Conservation (phyloP, 1,139 yeast genomes). For the Geotrichum carabidarum region DNA sequence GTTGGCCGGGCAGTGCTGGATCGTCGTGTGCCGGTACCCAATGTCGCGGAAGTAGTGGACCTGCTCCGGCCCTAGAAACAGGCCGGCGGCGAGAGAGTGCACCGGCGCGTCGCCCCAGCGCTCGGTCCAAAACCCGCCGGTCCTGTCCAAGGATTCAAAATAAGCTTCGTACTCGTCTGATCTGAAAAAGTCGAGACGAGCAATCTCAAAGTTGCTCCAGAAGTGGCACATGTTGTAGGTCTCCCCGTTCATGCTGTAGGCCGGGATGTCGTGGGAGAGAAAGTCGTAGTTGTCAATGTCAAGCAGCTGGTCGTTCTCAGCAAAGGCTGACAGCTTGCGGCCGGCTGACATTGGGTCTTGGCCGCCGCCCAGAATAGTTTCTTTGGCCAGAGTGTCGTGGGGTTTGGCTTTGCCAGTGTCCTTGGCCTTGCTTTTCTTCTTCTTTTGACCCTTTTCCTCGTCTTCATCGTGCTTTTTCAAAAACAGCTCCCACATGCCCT, state of each 20-base stretch:
- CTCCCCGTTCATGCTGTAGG: constrained; percentile 50
- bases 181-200: constrained; percentile 66
- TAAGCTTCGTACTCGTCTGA: constrained; percentile 59
- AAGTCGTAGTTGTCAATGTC: constrained; percentile 20
- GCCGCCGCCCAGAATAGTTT: constrained; percentile 20
- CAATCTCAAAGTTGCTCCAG: constrained; percentile 93
- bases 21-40: constrained; percentile 74
- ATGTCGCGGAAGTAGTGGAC: constrained; percentile 87
- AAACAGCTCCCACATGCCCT: constrained; percentile 42
- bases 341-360: constrained; percentile 14
- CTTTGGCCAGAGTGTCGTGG: constrained; percentile 23
- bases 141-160: constrained; percentile 58
- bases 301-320: constrained; percentile 15
- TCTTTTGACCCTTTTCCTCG: constrained; percentile 20
- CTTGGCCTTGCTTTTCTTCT: constrained; percentile 28
- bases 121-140: constrained; percentile 80
- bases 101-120: constrained; percentile 97
- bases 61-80: constrained; percentile 60
- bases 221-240: constrained; percentile 80
- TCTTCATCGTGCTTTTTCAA: constrained; percentile 25
- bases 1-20: constrained; percentile 81
- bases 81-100: constrained; percentile 76
- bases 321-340: constrained; percentile 6
- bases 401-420: constrained; percentile 25
- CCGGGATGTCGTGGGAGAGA: constrained; percentile 24